phyloP scores from a whole-genome alignment of 441 rosid genomes.

The Gossypium trilobum region DNA sequence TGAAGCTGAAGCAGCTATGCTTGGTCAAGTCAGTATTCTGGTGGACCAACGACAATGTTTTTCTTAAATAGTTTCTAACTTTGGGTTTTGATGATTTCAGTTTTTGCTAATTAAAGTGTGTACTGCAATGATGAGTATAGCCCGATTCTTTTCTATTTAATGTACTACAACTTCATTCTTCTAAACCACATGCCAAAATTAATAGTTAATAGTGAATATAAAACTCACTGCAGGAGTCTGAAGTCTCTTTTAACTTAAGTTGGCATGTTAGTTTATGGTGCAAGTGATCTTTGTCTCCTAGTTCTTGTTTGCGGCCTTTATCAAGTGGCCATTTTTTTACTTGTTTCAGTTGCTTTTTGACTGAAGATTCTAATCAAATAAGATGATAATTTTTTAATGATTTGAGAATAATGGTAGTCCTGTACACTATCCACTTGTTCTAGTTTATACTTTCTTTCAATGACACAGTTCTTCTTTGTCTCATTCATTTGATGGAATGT shows the following conservation, averaged over 20 bases:
- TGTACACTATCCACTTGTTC: neutral
- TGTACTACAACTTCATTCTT: neutral
- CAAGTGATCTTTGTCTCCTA: neutral
- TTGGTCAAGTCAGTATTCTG: slow-evolving; percentile 73
- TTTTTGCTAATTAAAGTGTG: neutral
- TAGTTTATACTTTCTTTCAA: neutral
- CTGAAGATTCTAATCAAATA: neutral
- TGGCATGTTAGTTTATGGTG: neutral
- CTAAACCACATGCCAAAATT: neutral
- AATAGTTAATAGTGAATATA: neutral
- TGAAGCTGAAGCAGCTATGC: slow-evolving; percentile 97
- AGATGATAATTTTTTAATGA: neutral
- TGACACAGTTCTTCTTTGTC: neutral
- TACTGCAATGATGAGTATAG: neutral
- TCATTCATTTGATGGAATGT: neutral
- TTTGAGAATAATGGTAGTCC: neutral
- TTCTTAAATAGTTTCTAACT: neutral
- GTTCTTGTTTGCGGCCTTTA: neutral
- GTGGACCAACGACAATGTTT: neutral
- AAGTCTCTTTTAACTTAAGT: neutral
- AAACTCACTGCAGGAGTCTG: neutral
- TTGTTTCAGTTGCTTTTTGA: neutral
- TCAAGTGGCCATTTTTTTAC: neutral
- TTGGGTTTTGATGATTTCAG: neutral
- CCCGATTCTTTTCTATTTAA: neutral